phyloP scores from a whole-genome alignment of 2,329 filamentous ascomycete genomes.

The Camptophora hylomeconis region DNA sequence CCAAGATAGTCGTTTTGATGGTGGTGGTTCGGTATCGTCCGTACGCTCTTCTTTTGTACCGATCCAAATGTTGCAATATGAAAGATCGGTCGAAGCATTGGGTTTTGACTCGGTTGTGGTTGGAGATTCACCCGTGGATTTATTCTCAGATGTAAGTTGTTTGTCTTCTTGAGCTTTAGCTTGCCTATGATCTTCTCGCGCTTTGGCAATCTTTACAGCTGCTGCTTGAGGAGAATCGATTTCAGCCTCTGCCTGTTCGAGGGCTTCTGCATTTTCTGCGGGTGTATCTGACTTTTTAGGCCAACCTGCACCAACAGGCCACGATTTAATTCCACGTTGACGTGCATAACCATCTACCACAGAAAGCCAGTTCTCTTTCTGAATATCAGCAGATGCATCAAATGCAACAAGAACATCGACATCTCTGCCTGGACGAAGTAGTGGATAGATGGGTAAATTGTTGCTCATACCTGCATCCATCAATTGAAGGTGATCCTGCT shows the following conservation, averaged over 20 bases:
- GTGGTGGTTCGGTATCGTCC: slow-evolving; percentile 38
- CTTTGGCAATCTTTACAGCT: slow-evolving; percentile 49
- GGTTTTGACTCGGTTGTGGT: slow-evolving; percentile 18
- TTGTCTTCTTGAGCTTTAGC: slow-evolving; percentile 15
- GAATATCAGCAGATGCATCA: slow-evolving; percentile 86
- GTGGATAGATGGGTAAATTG: slow-evolving; percentile 88
- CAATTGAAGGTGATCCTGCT: slow-evolving; percentile 58
- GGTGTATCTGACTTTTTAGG: slow-evolving; percentile 50
- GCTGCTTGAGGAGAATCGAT: slow-evolving; percentile 47
- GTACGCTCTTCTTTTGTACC: slow-evolving; percentile 66
- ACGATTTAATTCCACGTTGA: slow-evolving; percentile 82
- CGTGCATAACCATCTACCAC: slow-evolving; percentile 86
- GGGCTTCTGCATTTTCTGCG: slow-evolving; percentile 47
- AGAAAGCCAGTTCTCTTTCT: slow-evolving; percentile 89
- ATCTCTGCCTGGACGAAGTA: slow-evolving; percentile 74
- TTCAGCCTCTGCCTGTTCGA: slow-evolving; percentile 57
- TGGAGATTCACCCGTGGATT: slow-evolving; percentile 32
- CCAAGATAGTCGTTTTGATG: slow-evolving; percentile 36
- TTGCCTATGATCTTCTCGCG: slow-evolving; percentile 29
- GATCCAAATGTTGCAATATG: slow-evolving; percentile 92
- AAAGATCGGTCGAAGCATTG: slow-evolving; percentile 42
- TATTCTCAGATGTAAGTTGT: slow-evolving; percentile 25
- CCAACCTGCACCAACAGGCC: slow-evolving; percentile 94
- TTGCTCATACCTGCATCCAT: slow-evolving; percentile 99
- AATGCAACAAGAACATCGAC: slow-evolving; percentile 88